Percentiles rank a stretch among this genome's conserved stretches.
These are phyloP conservation scores for Lactarius sp. DNA, from an alignment of 768 basidiomycete genomes.

Conservation along the genomic window DNA sequence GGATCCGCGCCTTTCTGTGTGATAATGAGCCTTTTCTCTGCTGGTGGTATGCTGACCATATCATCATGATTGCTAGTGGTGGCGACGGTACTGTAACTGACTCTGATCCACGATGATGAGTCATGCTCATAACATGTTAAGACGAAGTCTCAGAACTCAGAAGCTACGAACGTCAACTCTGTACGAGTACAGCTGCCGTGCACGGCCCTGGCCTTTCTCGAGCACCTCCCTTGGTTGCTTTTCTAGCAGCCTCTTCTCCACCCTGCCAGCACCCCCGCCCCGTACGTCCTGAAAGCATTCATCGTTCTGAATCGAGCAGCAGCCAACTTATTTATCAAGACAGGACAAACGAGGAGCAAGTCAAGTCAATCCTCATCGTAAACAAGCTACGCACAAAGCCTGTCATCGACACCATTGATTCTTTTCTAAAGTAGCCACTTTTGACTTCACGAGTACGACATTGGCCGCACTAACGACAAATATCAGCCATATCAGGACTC, in stretches of 20 bases:
- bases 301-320: slow-evolving; percentile 4
- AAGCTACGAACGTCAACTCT: neutral
- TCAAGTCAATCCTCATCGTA: slow-evolving; percentile 66
- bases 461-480: slow-evolving; percentile 5
- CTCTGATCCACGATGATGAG: neutral
- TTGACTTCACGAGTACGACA: neutral
- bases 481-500: slow-evolving; percentile 30
- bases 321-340: slow-evolving; percentile 21
- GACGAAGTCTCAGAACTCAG: neutral
- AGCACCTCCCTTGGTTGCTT: neutral
- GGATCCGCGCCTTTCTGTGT: neutral
- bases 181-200: neutral
- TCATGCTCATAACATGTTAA: slow-evolving; percentile 1
- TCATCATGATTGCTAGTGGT: neutral
- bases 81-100: neutral
- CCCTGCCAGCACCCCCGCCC: neutral
- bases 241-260: slow-evolving; percentile 7
- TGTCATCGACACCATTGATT: slow-evolving; percentile 70
- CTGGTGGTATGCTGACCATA: too few species aligned
- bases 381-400: slow-evolving; percentile 78
- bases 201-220: neutral
- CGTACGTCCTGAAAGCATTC: slow-evolving; percentile 9
- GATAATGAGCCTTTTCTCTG: neutral
- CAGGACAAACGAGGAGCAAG: slow-evolving; percentile 33
- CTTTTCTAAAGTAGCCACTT: slow-evolving; percentile 57